Conservation (phyloP, 176 grass and related monocot species). For the Musa acuminata region DNA sequence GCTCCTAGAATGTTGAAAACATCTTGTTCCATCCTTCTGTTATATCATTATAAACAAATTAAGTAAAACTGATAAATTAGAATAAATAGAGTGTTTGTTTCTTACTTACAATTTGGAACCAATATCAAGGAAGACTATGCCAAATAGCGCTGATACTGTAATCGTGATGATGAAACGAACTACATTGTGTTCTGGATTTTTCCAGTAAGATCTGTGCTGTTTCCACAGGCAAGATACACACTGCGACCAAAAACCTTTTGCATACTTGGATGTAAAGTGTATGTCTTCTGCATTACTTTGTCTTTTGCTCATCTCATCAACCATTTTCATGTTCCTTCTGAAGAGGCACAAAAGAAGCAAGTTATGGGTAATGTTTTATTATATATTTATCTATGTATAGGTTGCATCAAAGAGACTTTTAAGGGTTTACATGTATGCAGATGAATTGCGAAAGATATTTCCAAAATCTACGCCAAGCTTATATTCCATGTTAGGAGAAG, state of each 20-base stretch:
- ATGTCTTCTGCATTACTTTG: slow-evolving; percentile 40
- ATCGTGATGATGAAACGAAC: slow-evolving; percentile 74
- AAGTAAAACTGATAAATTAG: slow-evolving; percentile 3
- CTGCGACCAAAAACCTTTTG: slow-evolving; percentile 49
- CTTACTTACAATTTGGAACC: slow-evolving; percentile 69
- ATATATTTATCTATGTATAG: neutral
- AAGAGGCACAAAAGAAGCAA: neutral
- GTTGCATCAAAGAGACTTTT: neutral
- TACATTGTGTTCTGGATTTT: slow-evolving; percentile 91
- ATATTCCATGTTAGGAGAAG: slow-evolving; percentile 30
- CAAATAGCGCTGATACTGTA: slow-evolving; percentile 61
- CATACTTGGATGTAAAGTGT: slow-evolving; percentile 51
- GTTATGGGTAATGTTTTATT: slow-evolving; percentile 1
- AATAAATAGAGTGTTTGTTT: neutral
- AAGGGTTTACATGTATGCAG: slow-evolving; percentile 11
- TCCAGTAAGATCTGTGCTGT: slow-evolving; percentile 86
- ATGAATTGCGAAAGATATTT: slow-evolving; percentile 13
- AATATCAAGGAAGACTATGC: slow-evolving; percentile 80
- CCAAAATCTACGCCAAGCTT: slow-evolving; percentile 21
- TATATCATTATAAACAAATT: slow-evolving; percentile 17
- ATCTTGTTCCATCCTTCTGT: slow-evolving; percentile 66
- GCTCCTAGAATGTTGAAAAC: slow-evolving; percentile 72
- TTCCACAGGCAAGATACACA: slow-evolving; percentile 85
- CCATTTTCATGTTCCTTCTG: slow-evolving; percentile 64
- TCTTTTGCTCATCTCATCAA: slow-evolving; percentile 51